Percentiles rank a stretch among this genome's conserved stretches.
Conservation (phyloP, 2,329 filamentous ascomycete species). For the Lecanosticta acicola region DNA sequence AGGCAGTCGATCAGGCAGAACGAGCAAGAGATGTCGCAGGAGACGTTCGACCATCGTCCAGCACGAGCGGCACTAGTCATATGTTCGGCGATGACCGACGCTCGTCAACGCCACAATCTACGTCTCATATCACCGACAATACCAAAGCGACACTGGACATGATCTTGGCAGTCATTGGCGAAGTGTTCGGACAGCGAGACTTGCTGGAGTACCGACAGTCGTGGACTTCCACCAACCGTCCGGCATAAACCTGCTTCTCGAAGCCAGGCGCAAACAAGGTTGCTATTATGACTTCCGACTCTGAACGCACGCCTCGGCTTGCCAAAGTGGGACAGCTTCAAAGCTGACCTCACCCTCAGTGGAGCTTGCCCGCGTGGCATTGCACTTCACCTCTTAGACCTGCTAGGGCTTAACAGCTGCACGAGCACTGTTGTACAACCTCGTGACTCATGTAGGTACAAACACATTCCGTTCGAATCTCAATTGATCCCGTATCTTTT, state of each 20-base stretch:
- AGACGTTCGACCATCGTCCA: too few species aligned
- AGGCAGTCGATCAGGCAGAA: constrained; percentile 21
- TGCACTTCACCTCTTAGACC: not conserved
- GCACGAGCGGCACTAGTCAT: too few species aligned
- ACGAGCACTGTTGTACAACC: not conserved
- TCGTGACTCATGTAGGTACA: constrained; percentile 6
- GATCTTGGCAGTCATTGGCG: constrained; percentile 81
- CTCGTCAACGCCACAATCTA: not conserved
- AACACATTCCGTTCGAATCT: not conserved
- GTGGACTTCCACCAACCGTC: too few species aligned
- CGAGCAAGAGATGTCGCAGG: too few species aligned
- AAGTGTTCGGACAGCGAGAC: constrained; percentile 85
- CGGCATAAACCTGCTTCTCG: too few species aligned
- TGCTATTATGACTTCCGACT: too few species aligned
- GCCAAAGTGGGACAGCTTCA: not conserved
- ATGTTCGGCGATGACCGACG: too few species aligned
- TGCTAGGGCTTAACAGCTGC: not conserved
- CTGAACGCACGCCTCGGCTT: too few species aligned
- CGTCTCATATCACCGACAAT: constrained; percentile 12
- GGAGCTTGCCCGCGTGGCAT: not conserved
- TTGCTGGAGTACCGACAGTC: constrained; percentile 62
- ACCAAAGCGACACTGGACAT: constrained; percentile 71
- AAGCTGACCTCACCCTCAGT: not conserved
- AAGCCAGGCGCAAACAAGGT: too few species aligned
- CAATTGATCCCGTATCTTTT: not conserved